phyloP scores from a whole-genome alignment of 306 rosid genomes.

The Pterocarpus macrocarpus region DNA sequence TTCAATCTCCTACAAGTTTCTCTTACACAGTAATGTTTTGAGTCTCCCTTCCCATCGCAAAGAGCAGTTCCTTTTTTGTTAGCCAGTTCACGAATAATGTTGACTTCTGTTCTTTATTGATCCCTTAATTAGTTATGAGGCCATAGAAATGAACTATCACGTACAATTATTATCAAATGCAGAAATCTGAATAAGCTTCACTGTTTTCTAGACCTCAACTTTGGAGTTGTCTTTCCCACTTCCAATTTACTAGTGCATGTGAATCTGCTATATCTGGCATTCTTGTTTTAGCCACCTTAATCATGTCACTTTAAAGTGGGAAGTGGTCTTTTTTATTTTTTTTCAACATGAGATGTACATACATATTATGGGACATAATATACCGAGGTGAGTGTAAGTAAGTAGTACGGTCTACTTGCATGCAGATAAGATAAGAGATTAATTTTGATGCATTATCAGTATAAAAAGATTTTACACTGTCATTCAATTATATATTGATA shows the following conservation, averaged over 20 bases:
- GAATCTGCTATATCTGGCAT: conserved; percentile 4
- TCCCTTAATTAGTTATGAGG: not conserved
- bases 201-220: not conserved
- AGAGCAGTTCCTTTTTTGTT: not conserved
- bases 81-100: no score
- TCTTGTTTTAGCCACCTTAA: not conserved
- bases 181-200: conserved; percentile 9
- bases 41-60: not conserved
- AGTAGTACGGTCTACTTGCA: no score
- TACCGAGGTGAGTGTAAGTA: no score
- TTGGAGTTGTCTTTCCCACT: not conserved
- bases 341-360: no score
- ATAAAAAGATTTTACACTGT: no score
- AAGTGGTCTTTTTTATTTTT: no score
- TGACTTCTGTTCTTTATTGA: not conserved
- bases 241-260: conserved; percentile 28
- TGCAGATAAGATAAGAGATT: no score
- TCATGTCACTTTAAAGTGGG: not conserved
- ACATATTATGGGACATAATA: no score
- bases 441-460: no score
- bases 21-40: not conserved
- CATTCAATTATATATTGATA: no score
- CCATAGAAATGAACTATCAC: not conserved
- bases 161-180: not conserved
- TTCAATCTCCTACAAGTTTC: conserved; percentile 1